phyloP scores from a whole-genome alignment of 2,329 filamentous ascomycete genomes.

The Fusarium abutilonis region DNA sequence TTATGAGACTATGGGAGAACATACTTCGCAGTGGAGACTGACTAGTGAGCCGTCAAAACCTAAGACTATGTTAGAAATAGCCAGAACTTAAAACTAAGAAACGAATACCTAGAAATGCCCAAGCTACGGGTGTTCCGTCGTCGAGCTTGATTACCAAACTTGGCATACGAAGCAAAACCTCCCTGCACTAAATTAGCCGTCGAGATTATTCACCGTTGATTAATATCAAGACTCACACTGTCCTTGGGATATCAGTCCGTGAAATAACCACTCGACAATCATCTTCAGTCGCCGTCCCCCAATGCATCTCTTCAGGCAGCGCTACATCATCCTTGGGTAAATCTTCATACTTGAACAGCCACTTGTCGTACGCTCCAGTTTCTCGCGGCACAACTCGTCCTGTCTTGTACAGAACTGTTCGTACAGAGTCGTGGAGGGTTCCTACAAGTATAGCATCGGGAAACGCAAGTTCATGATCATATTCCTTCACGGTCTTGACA shows the following conservation, averaged over 20 bases:
- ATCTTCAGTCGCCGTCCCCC: constrained; percentile 61
- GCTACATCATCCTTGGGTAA: constrained; percentile 51
- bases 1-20: not conserved
- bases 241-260: constrained; percentile 66
- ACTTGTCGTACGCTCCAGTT: constrained; percentile 61
- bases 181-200: constrained; percentile 41
- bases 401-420: constrained; percentile 38
- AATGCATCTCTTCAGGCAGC: constrained; percentile 62
- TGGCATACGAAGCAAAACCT: constrained; percentile 57
- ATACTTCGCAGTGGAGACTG: constrained; percentile 67
- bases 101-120: constrained; percentile 66
- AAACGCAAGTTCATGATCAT: constrained; percentile 33
- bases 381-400: constrained; percentile 44
- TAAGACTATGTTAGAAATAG: constrained; percentile 19
- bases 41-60: constrained; percentile 70
- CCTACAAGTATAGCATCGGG: constrained; percentile 51
- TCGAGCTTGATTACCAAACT: constrained; percentile 58
- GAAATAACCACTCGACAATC: constrained; percentile 67
- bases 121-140: constrained; percentile 65
- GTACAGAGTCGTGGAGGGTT: constrained; percentile 47
- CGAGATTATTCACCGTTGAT: too few relatives aligned
- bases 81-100: not conserved
- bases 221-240: constrained; percentile 50
- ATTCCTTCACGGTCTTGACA: constrained; percentile 41
- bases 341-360: constrained; percentile 62